Conservation (phyloP, 1,139 yeast genomes). For the Suhomyces choctaworum region DNA sequence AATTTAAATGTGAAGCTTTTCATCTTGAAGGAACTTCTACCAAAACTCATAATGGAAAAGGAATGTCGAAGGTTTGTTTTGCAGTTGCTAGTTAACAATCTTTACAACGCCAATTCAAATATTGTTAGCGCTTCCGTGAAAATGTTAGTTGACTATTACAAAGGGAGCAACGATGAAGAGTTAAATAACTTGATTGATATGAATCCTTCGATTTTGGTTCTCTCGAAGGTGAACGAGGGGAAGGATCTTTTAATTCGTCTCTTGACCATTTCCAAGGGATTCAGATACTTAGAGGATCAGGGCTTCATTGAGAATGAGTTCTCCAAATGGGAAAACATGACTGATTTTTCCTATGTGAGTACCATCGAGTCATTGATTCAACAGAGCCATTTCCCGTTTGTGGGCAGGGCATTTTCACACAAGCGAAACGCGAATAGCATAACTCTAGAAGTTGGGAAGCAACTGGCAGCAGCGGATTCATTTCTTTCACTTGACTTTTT, state of each 20-base stretch:
- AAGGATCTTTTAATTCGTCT: constrained; percentile 29
- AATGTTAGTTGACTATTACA: constrained; percentile 15
- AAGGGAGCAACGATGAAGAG: constrained; percentile 13
- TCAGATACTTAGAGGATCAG: constrained; percentile 34
- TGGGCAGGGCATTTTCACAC: not conserved
- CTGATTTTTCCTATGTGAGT: constrained; percentile 25
- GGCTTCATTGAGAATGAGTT: constrained; percentile 38
- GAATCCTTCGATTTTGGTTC: constrained; percentile 34
- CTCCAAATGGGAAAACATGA: constrained; percentile 28
- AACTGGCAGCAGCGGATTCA: not conserved
- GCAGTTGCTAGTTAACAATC: constrained; percentile 60
- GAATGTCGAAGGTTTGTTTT: constrained; percentile 41
- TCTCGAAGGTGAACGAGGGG: constrained; percentile 29
- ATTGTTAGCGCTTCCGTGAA: constrained; percentile 43
- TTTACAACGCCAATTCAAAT: constrained; percentile 64
- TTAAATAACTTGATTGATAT: constrained; percentile 30
- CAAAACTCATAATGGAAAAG: constrained; percentile 37
- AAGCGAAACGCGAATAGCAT: not conserved
- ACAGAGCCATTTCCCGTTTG: constrained; percentile 29
- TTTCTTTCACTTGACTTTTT: constrained; percentile 54
- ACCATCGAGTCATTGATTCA: constrained; percentile 27
- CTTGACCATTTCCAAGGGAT: constrained; percentile 35
- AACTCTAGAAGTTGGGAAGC: not conserved
- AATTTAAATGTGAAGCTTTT: constrained; percentile 52
- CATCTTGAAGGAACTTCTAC: constrained; percentile 56